A percentile compares a stretch with the other conserved stretches of the same genome.
phyloP scores from a whole-genome alignment of 1,284 basidiomycete genomes.

The Fomitopsis pinicola region DNA sequence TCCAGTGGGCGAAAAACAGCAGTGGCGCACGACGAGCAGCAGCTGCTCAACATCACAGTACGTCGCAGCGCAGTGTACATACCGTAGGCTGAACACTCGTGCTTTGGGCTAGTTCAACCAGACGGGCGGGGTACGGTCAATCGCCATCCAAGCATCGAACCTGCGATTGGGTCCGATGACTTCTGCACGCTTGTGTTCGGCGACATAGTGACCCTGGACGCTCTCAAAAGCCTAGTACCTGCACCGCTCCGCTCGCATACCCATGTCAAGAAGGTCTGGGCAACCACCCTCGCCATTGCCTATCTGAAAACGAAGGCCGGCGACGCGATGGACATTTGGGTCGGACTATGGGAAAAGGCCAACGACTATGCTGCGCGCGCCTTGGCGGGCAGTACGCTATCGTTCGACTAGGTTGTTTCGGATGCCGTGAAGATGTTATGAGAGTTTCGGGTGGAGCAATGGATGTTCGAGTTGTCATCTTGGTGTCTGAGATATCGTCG shows the following conservation, averaged over 20 bases:
- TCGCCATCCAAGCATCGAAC: constrained; percentile 53
- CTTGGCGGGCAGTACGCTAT: not conserved
- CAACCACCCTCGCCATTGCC: constrained; percentile 36
- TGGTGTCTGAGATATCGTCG: too few relatives aligned
- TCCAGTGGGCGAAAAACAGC: constrained; percentile 42
- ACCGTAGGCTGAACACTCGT: not conserved
- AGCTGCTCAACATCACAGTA: constrained; percentile 67
- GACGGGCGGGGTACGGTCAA: constrained; percentile 68
- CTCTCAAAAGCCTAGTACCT: too few relatives aligned
- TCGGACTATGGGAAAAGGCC: constrained; percentile 33
- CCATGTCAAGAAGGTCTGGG: constrained; percentile 28
- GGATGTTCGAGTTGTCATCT: too few relatives aligned
- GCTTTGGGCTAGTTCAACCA: constrained; percentile 71
- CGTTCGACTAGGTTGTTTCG: not conserved
- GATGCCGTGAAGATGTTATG: not conserved
- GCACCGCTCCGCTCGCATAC: too few relatives aligned
- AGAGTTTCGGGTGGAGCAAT: too few relatives aligned
- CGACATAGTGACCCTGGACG: constrained; percentile 27
- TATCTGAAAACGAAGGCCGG: constrained; percentile 31
- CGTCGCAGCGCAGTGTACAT: not conserved
- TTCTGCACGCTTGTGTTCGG: constrained; percentile 54
- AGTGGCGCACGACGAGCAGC: constrained; percentile 62
- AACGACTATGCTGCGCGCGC: constrained; percentile 23
- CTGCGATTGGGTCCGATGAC: constrained; percentile 8
- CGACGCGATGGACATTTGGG: constrained; percentile 31